Base-by-base conservation (phyloP, 495 filamentous ascomycete genomes). In the Lophiotrema nucula region DNA sequence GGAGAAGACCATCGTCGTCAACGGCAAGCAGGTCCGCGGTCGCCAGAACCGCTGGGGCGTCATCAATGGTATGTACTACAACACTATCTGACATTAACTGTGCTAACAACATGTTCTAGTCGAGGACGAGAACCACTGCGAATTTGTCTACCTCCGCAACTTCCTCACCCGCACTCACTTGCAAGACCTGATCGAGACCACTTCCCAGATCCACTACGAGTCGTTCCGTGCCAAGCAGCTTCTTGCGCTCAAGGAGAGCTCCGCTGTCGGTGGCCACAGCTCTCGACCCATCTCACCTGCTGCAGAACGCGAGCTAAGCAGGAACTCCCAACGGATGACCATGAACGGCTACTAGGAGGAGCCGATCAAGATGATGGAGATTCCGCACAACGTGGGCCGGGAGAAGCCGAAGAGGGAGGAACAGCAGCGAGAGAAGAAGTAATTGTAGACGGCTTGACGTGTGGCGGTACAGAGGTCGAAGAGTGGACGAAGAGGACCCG, bases 141-240 rank as follows among this genome's bases (percentile, higher is more conserved):
- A 99, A 81, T 99, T 99, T 69, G 87, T 97, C 67, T 96, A 93
- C 73, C 83, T 99, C 51, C 83, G 93, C 67, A 92, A 99, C 81
- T 99, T 99, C 83, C 81, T 99, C 56, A 96, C 89, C 69, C 86
- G 92, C 71, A 92, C 93, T 42, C 93, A 99, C 75, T 80, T 95
- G 51, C 88, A 99, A 79, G 93, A 99, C 67, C 83, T 99, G 53
- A 97, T 99, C 73, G 93, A 96, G 74, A 99, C 93, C 12, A 99
- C 93, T n/a, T 96, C 92, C 64, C 93, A 97, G 79, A 99, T 97
- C 75, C 93, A 99, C 79, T 99, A 99, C 78, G 93, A 99, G 81
- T 95, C 89, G 47, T 99, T 97, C 91, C 92, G 93, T 75, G 92
- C 93, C 63, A 99, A 97, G 83, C 95, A 99, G 76, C 80, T 99